These are phyloP conservation scores for Penicillium italicum DNA, from an alignment of 2,329 filamentous ascomycete genomes.

Conservation along the genomic window DNA sequence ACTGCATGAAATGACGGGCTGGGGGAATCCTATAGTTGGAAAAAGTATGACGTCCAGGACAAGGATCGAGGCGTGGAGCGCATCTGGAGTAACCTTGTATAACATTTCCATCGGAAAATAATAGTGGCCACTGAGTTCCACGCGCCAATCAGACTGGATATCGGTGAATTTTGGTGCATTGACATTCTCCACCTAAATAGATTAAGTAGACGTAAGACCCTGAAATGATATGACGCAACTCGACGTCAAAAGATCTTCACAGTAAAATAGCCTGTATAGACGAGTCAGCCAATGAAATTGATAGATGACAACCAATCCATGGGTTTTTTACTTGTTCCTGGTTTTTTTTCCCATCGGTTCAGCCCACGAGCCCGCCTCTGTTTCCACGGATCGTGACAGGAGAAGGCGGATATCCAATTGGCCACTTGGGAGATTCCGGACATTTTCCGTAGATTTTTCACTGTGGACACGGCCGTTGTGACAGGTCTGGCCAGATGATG, in stretches of 20 bases:
- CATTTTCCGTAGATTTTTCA: not conserved
- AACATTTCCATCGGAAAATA: not conserved
- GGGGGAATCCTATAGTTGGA: not conserved
- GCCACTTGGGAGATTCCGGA: not conserved
- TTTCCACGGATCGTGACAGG: slow-evolving; percentile 16
- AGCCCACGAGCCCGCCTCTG: slow-evolving; percentile 6
- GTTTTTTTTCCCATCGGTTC: not conserved
- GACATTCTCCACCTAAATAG: slow-evolving; percentile 21
- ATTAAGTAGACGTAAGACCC: slow-evolving; percentile 24
- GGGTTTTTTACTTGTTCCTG: slow-evolving; percentile 1
- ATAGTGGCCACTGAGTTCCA: not conserved
- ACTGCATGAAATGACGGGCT: not conserved
- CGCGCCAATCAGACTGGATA: slow-evolving; percentile 7
- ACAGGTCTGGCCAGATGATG: not conserved
- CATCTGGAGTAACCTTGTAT: slow-evolving; percentile 7
- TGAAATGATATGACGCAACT: slow-evolving; percentile 20
- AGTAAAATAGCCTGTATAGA: not conserved
- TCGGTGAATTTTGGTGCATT: slow-evolving; percentile 10
- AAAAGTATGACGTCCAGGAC: slow-evolving; percentile 16
- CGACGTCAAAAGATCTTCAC: slow-evolving; percentile 13
- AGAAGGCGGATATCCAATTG: not conserved
- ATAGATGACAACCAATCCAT: too few relatives aligned
- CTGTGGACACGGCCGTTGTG: slow-evolving; percentile 9
- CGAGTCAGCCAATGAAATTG: not conserved
- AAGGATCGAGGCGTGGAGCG: slow-evolving; percentile 8